A percentile compares a stretch with the other conserved stretches of the same genome.
Conservation (phyloP, 2,329 filamentous ascomycete species). For the Ophiobolus disseminans region DNA sequence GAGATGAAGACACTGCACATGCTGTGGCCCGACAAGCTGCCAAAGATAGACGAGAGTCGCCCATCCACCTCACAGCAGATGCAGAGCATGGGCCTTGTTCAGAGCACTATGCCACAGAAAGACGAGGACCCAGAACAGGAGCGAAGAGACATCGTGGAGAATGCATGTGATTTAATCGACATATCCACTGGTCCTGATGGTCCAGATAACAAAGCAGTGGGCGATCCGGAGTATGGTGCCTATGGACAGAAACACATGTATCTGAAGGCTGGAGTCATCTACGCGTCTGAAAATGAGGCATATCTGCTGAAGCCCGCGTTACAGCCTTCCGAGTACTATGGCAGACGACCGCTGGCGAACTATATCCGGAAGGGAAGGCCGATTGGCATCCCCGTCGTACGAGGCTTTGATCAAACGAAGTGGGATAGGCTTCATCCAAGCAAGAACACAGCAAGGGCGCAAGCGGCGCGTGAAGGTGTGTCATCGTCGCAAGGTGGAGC, state of each 20-base stretch:
- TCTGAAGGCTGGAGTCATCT: slow-evolving; percentile 81
- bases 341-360: slow-evolving; percentile 78
- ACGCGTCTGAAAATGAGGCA: slow-evolving; percentile 76
- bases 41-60: slow-evolving; percentile 56
- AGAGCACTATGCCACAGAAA: slow-evolving; percentile 43
- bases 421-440: slow-evolving; percentile 78
- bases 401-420: slow-evolving; percentile 79
- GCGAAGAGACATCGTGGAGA: slow-evolving; percentile 52
- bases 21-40: slow-evolving; percentile 76
- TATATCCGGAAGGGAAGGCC: slow-evolving; percentile 80
- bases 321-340: slow-evolving; percentile 84
- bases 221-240: slow-evolving; percentile 51
- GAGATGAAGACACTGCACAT: slow-evolving; percentile 89
- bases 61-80: slow-evolving; percentile 48
- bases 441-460: slow-evolving; percentile 50
- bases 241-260: slow-evolving; percentile 65
- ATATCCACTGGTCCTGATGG: slow-evolving; percentile 55
- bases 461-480: slow-evolving; percentile 54
- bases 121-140: slow-evolving; percentile 54
- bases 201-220: slow-evolving; percentile 57
- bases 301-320: slow-evolving; percentile 87
- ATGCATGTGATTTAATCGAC: slow-evolving; percentile 57
- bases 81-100: slow-evolving; percentile 37
- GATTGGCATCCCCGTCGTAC: slow-evolving; percentile 85
- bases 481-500: slow-evolving; percentile 54